Conservation (phyloP, 345 rosid species). For the Lagerstroemia speciosa region DNA sequence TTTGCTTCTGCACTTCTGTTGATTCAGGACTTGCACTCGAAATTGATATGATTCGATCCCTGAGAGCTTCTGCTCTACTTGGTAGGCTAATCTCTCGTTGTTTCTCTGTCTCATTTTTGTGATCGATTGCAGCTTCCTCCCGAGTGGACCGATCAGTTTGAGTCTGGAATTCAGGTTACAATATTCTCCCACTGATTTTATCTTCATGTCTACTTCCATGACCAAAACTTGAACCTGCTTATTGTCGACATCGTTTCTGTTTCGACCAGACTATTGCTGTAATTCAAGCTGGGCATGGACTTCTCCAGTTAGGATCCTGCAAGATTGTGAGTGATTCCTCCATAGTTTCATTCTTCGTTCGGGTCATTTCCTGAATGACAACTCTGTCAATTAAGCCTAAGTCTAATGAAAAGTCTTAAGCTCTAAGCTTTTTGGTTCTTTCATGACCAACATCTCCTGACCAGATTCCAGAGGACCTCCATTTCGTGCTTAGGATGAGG, state of each 20-base stretch:
- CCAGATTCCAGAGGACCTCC: slow-evolving; percentile 92
- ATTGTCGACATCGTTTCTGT: not conserved
- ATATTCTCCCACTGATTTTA: not conserved
- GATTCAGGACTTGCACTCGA: not conserved
- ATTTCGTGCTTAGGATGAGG: slow-evolving; percentile 95
- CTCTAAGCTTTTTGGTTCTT: not conserved
- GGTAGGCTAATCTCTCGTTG: not conserved
- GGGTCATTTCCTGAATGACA: not conserved
- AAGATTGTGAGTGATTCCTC: slow-evolving; percentile 60
- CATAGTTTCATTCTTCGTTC: not conserved
- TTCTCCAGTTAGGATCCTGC: slow-evolving; percentile 91
- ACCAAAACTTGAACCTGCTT: not conserved
- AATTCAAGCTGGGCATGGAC: slow-evolving; percentile 98
- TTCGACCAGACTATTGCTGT: slow-evolving; percentile 82
- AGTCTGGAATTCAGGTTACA: slow-evolving; percentile 96
- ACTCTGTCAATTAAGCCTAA: not conserved
- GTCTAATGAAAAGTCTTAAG: not conserved
- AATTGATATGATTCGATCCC: not conserved
- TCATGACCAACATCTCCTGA: not conserved
- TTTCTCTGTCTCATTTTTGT: slow-evolving; percentile 8
- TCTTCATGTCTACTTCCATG: not conserved
- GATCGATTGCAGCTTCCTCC: slow-evolving; percentile 75
- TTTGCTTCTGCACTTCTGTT: not conserved
- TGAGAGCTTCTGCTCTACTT: not conserved
- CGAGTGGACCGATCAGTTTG: slow-evolving; percentile 99